Evolutionary conservation across 2,329 filamentous ascomycete genomes (phyloP).

Genomic region (Cercospora sojina): DNA sequence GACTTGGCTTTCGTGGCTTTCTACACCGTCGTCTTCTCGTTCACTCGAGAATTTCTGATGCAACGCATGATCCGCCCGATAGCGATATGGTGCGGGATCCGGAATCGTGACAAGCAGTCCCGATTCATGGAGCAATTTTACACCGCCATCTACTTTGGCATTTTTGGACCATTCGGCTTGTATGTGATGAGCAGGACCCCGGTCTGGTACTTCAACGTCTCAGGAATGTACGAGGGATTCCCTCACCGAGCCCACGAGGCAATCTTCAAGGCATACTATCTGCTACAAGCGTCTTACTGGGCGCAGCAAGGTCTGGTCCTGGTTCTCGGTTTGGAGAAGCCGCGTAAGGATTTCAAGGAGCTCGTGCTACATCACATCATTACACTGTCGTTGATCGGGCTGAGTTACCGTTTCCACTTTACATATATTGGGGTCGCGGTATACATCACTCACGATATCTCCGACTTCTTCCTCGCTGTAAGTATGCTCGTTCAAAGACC

Average conservation of each 20-base stretch:
- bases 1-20: constrained; percentile 86
- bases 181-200: constrained; percentile 91
- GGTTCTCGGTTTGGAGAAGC: constrained; percentile 84
- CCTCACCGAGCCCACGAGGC: constrained; percentile 79
- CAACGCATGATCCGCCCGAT: constrained; percentile 79
- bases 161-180: constrained; percentile 79
- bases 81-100: constrained; percentile 68
- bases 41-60: constrained; percentile 95
- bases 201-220: constrained; percentile 93
- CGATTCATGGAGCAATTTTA: constrained; percentile 97
- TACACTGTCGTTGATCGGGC: constrained; percentile 75
- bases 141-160: constrained; percentile 83
- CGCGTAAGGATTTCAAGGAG: constrained; percentile 91
- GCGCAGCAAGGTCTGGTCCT: constrained; percentile 89
- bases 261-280: constrained; percentile 90
- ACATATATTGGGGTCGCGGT: constrained; percentile 92
- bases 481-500: constrained; percentile 38
- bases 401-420: constrained; percentile 95
- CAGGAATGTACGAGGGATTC: constrained; percentile 84
- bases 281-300: constrained; percentile 95
- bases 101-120: constrained; percentile 72
- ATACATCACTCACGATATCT: constrained; percentile 92
- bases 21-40: constrained; percentile 85
- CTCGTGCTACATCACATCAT: constrained; percentile 89
- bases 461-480: constrained; percentile 92